Conservation (phyloP, 768 basidiomycete genomes). For the Imleria badia region DNA sequence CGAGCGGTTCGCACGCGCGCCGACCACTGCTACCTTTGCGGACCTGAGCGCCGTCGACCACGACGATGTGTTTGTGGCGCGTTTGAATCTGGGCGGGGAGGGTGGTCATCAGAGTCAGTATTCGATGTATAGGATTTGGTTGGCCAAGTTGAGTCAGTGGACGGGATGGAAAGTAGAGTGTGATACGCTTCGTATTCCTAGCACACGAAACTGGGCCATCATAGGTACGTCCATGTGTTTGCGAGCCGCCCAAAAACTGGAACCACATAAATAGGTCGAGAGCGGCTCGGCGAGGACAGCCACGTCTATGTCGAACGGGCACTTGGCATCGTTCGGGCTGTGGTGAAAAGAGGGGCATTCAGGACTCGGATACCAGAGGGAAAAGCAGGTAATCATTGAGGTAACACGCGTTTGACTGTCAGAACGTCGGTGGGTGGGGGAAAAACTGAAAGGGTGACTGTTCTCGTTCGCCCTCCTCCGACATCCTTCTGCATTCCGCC, state of each 20-base stretch:
- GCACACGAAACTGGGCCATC: slow-evolving; percentile 91
- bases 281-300: slow-evolving; percentile 19
- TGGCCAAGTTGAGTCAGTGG: slow-evolving; percentile 66
- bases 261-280: slow-evolving; percentile 24
- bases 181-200: slow-evolving; percentile 86
- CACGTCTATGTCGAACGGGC: slow-evolving; percentile 38
- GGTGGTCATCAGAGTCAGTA: slow-evolving; percentile 68
- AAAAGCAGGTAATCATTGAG: slow-evolving; percentile 41
- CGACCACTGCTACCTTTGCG: slow-evolving; percentile 26
- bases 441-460: slow-evolving; percentile 23
- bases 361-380: slow-evolving; percentile 72
- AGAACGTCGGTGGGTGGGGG: slow-evolving; percentile 6
- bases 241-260: not conserved
- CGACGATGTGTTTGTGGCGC: slow-evolving; percentile 36
- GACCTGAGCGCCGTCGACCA: slow-evolving; percentile 15
- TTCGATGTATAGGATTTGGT: slow-evolving; percentile 82
- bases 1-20: slow-evolving; percentile 53
- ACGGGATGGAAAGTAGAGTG: slow-evolving; percentile 89
- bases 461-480: slow-evolving; percentile 32
- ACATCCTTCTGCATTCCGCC: slow-evolving; percentile 54
- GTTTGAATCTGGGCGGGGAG: slow-evolving; percentile 61
- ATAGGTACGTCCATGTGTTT: slow-evolving; percentile 55
- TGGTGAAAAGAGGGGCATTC: slow-evolving; percentile 66
- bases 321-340: slow-evolving; percentile 51
- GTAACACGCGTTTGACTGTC: not conserved